Conservation (phyloP, 306 rosid species). For the Acmispon strigosus region DNA sequence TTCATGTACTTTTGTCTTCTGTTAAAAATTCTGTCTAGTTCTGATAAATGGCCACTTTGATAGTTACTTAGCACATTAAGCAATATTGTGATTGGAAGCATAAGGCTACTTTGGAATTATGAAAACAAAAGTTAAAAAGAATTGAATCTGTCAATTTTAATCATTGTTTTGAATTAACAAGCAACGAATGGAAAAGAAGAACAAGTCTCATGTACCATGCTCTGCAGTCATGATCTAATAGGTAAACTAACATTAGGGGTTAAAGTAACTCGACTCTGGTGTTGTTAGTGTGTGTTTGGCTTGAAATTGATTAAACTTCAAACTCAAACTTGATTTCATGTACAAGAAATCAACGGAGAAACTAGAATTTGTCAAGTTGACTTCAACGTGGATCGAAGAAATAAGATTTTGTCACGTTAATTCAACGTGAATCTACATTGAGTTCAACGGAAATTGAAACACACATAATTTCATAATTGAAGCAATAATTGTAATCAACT, state of each 20-base stretch:
- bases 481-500: background rate
- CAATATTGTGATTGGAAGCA: slow-evolving; percentile 17
- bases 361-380: too few species aligned
- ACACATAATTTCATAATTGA: background rate
- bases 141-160: slow-evolving; percentile 25
- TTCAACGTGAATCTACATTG: too few species aligned
- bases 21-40: background rate
- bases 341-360: too few species aligned
- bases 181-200: background rate
- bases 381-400: too few species aligned
- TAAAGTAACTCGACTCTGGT: too few species aligned
- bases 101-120: background rate
- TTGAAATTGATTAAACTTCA: too few species aligned
- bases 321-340: too few species aligned
- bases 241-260: background rate
- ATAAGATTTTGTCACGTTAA: too few species aligned
- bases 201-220: background rate
- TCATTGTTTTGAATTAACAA: background rate
- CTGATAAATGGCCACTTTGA: slow-evolving; percentile 14
- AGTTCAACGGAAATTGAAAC: too few species aligned
- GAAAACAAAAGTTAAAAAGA: background rate
- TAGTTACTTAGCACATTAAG: slow-evolving; percentile 17
- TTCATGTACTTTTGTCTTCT: slow-evolving; percentile 16
- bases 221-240: background rate
- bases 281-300: background rate